A percentile compares a stretch with the other conserved stretches of the same genome.
These are phyloP conservation scores for Geosmithia morbida DNA, from an alignment of 2,329 filamentous ascomycete genomes.

Conservation along the genomic window DNA sequence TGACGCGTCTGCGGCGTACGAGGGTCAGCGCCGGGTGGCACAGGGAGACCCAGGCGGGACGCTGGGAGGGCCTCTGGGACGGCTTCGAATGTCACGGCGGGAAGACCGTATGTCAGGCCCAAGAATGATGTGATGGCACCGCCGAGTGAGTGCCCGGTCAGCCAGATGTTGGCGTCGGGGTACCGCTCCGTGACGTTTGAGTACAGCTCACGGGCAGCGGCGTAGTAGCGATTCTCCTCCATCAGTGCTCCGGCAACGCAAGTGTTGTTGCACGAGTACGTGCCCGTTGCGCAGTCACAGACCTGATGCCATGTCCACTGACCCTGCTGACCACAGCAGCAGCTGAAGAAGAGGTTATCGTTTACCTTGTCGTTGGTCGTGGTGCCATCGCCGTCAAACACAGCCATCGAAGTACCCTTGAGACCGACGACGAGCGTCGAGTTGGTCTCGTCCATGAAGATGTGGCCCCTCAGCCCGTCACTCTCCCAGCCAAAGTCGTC, in stretches of 20 bases:
- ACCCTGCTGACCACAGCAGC: slow-evolving; percentile 89
- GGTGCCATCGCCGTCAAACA: slow-evolving; percentile 94
- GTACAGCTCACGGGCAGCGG: slow-evolving; percentile 77
- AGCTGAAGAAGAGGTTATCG: slow-evolving; percentile 96
- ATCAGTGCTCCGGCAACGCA: slow-evolving; percentile 64
- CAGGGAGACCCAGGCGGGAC: slow-evolving; percentile 68
- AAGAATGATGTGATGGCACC: slow-evolving; percentile 81
- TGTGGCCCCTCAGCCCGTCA: slow-evolving; percentile 81
- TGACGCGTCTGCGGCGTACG: slow-evolving; percentile 54
- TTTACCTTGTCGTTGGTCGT: slow-evolving; percentile 97
- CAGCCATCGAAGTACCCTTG: slow-evolving; percentile 79
- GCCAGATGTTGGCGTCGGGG: slow-evolving; percentile 71
- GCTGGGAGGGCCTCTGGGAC: slow-evolving; percentile 84
- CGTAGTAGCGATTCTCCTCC: slow-evolving; percentile 84
- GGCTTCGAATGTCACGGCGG: slow-evolving; percentile 85
- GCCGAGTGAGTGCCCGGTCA: slow-evolving; percentile 84
- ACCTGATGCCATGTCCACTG: slow-evolving; percentile 84
- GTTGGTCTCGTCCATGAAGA: slow-evolving; percentile 79
- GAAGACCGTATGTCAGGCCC: slow-evolving; percentile 79
- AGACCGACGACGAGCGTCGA: slow-evolving; percentile 80
- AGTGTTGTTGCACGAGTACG: slow-evolving; percentile 84
- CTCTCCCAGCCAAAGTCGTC: slow-evolving; percentile 84
- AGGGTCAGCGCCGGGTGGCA: slow-evolving; percentile 65
- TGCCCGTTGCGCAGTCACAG: slow-evolving; percentile 79
- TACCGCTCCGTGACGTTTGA: slow-evolving; percentile 85